These are phyloP conservation scores for Hibiscus mutabilis DNA, from an alignment of 345 rosid genomes.

Conservation along the genomic window DNA sequence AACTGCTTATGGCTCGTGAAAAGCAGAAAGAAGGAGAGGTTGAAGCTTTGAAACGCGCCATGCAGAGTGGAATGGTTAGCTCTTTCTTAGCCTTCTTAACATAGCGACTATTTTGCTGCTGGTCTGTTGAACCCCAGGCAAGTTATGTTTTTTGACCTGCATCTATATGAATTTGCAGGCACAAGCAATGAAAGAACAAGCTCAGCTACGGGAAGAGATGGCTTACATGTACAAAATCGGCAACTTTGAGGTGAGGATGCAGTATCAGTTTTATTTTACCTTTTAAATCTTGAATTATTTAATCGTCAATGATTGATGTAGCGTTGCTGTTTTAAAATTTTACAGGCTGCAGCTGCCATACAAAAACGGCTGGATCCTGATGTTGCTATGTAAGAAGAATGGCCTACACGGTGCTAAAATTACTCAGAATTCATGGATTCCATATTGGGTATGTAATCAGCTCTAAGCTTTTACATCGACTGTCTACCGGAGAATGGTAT, in stretches of 20 bases:
- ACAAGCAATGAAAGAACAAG: conserved; percentile 59
- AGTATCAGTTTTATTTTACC: background rate
- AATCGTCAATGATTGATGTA: background rate
- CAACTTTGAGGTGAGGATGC: conserved; percentile 59
- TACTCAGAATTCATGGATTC: background rate
- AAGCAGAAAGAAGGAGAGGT: conserved; percentile 87
- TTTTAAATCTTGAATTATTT: background rate
- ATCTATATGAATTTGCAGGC: background rate
- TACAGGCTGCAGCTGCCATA: conserved; percentile 65
- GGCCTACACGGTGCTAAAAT: background rate
- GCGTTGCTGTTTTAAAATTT: background rate
- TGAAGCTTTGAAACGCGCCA: conserved; percentile 56
- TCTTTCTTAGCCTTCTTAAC: background rate
- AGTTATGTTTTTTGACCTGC: background rate
- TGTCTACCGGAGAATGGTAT: background rate
- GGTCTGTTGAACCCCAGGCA: background rate
- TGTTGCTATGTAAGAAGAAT: conserved; percentile 40
- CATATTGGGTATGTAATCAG: background rate
- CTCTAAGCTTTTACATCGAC: background rate
- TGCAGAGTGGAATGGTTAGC: conserved; percentile 98
- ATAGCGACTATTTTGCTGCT: background rate
- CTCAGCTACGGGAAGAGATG: conserved; percentile 88
- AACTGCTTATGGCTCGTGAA: conserved; percentile 67
- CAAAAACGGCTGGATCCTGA: conserved; percentile 77
- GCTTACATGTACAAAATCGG: conserved; percentile 87